phyloP scores from a whole-genome alignment of 2,329 filamentous ascomycete species.

The Aspergillus awamori region DNA sequence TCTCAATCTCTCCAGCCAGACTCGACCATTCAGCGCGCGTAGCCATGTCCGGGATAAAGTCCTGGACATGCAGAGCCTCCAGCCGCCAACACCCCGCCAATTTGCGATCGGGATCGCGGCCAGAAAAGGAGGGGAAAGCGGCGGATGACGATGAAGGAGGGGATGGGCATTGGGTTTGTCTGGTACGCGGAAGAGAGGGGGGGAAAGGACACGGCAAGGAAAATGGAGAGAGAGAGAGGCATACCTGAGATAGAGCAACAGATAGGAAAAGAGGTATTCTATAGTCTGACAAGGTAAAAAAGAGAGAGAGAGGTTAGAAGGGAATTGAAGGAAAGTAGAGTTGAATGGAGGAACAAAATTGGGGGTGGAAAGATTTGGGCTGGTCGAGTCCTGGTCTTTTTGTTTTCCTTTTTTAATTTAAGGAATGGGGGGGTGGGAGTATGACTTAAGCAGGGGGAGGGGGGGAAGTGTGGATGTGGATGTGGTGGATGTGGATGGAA shows the following conservation, averaged over 20 bases:
- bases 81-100: background rate
- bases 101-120: conserved; percentile 5
- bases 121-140: conserved; percentile 1
- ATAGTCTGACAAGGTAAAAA: conserved; percentile 12
- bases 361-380: background rate
- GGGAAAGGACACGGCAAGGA: conserved; percentile 20
- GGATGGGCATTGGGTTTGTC: conserved; percentile 14
- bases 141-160: conserved; percentile 9
- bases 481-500: conserved; percentile 9
- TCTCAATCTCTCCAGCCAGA: background rate
- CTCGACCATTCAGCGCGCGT: conserved; percentile 16
- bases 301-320: conserved; percentile 15
- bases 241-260: conserved; percentile 29
- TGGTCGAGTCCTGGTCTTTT: background rate
- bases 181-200: conserved; percentile 17
- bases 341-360: background rate
- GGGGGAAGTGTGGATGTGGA: conserved; percentile 9
- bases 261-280: conserved; percentile 16
- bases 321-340: conserved; percentile 16
- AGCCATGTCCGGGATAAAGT: background rate
- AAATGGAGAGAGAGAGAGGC: conserved; percentile 14
- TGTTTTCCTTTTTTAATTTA: conserved; percentile 7
- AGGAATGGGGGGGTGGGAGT: conserved; percentile 5
- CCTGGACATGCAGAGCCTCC: conserved; percentile 5
- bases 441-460: conserved; percentile 15